Conservation (phyloP, 306 rosid genomes). For the Vigna trinervia region DNA sequence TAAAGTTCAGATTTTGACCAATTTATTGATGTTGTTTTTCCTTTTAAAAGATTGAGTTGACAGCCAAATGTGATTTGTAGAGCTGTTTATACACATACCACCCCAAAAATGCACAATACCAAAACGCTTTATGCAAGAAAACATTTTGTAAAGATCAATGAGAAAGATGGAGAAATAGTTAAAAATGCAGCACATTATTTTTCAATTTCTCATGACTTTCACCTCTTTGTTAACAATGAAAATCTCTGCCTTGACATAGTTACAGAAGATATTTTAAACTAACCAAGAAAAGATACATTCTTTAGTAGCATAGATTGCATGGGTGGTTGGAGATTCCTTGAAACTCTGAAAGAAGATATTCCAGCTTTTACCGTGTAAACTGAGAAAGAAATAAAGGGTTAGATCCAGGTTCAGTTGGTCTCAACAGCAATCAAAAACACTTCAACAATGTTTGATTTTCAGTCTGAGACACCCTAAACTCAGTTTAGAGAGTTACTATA, state of each 20-base stretch:
- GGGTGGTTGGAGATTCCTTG: no score
- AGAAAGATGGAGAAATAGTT: neutral
- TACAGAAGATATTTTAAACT: neutral
- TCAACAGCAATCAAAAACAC: neutral
- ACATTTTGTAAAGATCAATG: neutral
- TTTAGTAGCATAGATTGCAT: no score
- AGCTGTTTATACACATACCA: neutral
- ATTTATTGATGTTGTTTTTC: no score
- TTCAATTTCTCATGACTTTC: neutral
- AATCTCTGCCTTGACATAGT: neutral
- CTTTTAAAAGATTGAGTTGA: neutral
- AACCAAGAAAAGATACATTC: neutral
- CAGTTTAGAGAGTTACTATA: no score
- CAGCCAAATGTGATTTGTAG: neutral
- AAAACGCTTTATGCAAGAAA: no score
- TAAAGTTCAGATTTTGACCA: neutral
- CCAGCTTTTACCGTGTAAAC: no score
- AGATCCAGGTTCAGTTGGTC: no score
- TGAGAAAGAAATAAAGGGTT: no score
- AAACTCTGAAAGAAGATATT: no score
- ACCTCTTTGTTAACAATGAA: neutral
- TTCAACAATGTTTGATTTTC: no score
- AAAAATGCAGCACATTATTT: neutral
- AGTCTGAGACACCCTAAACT: no score
- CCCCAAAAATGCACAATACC: neutral